These are phyloP conservation scores for Pochonia chlamydosporia DNA, from an alignment of 2,329 filamentous ascomycete species.

Conservation along the genomic window DNA sequence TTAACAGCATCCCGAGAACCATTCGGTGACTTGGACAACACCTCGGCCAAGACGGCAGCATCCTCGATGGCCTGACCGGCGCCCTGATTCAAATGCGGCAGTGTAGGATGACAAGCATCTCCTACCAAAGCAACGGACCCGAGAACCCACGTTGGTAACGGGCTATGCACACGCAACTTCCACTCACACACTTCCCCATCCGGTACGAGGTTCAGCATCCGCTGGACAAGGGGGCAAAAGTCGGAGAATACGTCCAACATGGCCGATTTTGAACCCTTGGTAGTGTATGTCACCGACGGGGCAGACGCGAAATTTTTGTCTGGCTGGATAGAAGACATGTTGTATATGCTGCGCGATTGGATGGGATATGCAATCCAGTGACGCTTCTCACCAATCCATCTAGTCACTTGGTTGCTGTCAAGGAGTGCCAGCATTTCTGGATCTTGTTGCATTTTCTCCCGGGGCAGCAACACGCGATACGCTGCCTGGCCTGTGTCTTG, in stretches of 20 bases:
- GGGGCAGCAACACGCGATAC: constrained; percentile 71
- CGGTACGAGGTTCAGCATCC: constrained; percentile 54
- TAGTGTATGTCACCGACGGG: constrained; percentile 56
- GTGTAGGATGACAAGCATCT: constrained; percentile 61
- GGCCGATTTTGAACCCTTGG: constrained; percentile 51
- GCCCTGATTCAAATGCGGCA: constrained; percentile 61
- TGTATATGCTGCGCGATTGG: constrained; percentile 58
- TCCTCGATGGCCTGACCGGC: constrained; percentile 64
- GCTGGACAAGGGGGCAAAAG: constrained; percentile 54
- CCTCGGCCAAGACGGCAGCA: constrained; percentile 52
- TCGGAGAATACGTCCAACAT: constrained; percentile 58
- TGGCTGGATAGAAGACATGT: constrained; percentile 57
- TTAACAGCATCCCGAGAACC: constrained; percentile 32
- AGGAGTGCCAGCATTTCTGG: constrained; percentile 64
- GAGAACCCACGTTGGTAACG: constrained; percentile 52
- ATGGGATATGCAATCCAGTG: constrained; percentile 79
- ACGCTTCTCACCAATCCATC: constrained; percentile 70
- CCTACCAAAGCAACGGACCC: constrained; percentile 53
- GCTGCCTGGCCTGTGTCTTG: constrained; percentile 70
- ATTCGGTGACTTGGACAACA: constrained; percentile 35
- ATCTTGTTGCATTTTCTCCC: constrained; percentile 60
- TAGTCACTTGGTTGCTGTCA: constrained; percentile 59
- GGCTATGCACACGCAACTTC: constrained; percentile 53
- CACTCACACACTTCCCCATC: constrained; percentile 61
- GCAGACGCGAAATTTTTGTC: constrained; percentile 55